Percentiles rank a stretch among this genome's conserved stretches.
Evolutionary conservation across 805 yeast genomes (phyloP).

Genomic region (Sugiyamaella chiloensis): DNA sequence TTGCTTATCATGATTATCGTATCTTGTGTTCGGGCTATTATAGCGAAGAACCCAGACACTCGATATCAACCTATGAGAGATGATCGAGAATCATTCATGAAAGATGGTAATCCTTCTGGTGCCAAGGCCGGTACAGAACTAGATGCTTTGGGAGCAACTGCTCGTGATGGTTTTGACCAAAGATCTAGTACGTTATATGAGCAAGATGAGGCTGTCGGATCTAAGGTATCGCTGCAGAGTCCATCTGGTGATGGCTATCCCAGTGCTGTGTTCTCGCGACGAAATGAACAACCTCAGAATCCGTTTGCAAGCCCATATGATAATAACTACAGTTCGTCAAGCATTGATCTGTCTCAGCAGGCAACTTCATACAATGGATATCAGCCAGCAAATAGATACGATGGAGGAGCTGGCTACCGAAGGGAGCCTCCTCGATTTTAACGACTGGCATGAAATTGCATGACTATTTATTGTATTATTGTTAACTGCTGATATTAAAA

Average conservation of each 20-base stretch:
- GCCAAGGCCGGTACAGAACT: conserved; percentile 47
- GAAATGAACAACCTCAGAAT: conserved; percentile 1
- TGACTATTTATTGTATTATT: conserved; percentile 7
- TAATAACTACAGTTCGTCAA: conserved; percentile 7
- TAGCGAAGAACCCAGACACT: conserved; percentile 90
- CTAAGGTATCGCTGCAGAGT: conserved; percentile 7
- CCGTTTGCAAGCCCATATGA: conserved; percentile 9
- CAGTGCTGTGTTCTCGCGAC: conserved; percentile 10
- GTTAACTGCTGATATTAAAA: too few species aligned
- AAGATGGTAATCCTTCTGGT: conserved; percentile 24
- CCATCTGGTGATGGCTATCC: conserved; percentile 9
- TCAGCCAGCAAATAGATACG: conserved; percentile 18
- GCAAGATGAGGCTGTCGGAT: neutral
- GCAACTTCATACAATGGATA: conserved; percentile 21
- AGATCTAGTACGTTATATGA: neutral
- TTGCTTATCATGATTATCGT: conserved; percentile 81
- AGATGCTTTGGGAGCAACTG: conserved; percentile 64
- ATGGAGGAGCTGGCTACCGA: conserved; percentile 5
- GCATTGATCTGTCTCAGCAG: conserved; percentile 10
- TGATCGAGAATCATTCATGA: conserved; percentile 91
- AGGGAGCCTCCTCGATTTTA: conserved; percentile 11
- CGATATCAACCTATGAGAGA: conserved; percentile 95
- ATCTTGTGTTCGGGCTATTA: conserved; percentile 77
- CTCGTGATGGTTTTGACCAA: conserved; percentile 33
- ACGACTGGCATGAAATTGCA: neutral